phyloP scores from a whole-genome alignment of 768 basidiomycete genomes.

The Sarcodon aspratus region DNA sequence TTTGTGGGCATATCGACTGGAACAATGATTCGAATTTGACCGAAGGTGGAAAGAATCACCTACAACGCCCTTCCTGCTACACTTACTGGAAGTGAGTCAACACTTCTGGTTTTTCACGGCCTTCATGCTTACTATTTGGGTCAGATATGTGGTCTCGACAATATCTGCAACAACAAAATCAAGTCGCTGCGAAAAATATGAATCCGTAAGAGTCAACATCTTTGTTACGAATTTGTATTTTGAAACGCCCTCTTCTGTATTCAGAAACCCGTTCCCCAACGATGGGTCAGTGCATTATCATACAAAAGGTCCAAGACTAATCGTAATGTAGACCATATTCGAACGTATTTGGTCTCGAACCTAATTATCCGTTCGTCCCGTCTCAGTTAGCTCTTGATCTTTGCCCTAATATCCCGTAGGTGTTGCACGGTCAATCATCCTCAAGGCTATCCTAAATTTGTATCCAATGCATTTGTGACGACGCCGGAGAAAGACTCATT shows the following conservation, averaged over 20 bases:
- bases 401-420: conserved; percentile 8
- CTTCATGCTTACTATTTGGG: conserved; percentile 13
- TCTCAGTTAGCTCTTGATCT: neutral
- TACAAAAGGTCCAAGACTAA: neutral
- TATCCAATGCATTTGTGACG: conserved; percentile 38
- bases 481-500: conserved; percentile 33
- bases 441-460: conserved; percentile 45
- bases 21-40: no score
- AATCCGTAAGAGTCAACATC: conserved; percentile 22
- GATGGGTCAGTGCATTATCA: neutral
- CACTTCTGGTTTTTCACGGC: neutral
- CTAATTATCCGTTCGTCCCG: conserved; percentile 32
- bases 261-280: neutral
- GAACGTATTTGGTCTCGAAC: conserved; percentile 38
- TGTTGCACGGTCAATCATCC: conserved; percentile 45
- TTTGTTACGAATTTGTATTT: no score
- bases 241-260: neutral
- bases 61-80: no score
- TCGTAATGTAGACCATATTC: conserved; percentile 26
- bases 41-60: no score
- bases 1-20: no score
- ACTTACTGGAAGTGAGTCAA: conserved; percentile 24
- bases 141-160: conserved; percentile 52
- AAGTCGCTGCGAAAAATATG: conserved; percentile 46
- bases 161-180: conserved; percentile 49